Base-by-base conservation (phyloP, 345 rosid species). In the Salix koriyanagi region DNA sequence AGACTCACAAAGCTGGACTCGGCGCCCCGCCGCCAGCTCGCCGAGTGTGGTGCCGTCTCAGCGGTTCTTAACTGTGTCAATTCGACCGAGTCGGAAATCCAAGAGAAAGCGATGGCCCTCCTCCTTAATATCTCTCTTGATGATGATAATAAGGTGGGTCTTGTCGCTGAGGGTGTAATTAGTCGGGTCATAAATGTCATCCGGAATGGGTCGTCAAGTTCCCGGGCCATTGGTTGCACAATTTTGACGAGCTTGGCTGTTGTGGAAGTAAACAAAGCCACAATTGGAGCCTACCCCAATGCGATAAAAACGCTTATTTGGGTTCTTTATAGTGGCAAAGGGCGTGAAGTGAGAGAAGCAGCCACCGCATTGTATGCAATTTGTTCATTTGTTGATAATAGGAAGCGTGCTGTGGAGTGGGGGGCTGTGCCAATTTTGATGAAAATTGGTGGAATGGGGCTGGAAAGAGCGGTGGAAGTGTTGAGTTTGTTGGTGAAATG, bases 251-350 rank as follows among this genome's bases (percentile, higher is more conserved):
- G 99, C 70, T 79, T 95, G 70, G 97, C 99, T 1, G 96, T 93
- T 0, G 95, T 96, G 2, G 98, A 96, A 79, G 99, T 96, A 73
- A 96, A 96, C 75, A 96, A 96, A 78, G 98, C 97, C 9, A 91
- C 92, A 3, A 91, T 96, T 65, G 99, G 99, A 0, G 91, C 90
- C 3, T 88, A 88, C 75, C 97, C 98, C 3, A 83, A 75, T 74
- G 98, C 93, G 56, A 90, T 96, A 70, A 73, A 80, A 48, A 81
- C 89, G 13, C 82, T 96, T 56, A 89, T 94, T n/a, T 66, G 79
- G 73, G 88, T 94, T 65, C 80, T 94, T 5, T 80, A 85, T 36
- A 56, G 78, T 44, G 99, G 98, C 13, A 88, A 86, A 72, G 89
- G 81, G 2, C 74, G 98, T 79, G 98, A 89, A 77, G 89, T 82